Evolutionary conservation across 1,284 basidiomycete genomes (phyloP), one percentile per base, ranked within the genome.

Genomic region (Tilletia walkeri): DNA sequence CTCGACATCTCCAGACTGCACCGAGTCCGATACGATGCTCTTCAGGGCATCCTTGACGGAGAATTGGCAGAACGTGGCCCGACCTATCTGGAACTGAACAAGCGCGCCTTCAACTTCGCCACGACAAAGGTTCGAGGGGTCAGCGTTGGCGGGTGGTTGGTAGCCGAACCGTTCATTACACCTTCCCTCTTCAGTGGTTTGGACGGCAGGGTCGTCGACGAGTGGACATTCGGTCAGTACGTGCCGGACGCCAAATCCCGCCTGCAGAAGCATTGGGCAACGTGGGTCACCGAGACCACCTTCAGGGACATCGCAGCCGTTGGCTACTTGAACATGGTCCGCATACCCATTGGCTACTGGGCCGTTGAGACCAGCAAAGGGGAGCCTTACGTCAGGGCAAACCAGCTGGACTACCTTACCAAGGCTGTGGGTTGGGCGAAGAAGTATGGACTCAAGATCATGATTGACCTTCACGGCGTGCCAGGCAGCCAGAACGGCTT

Each of bases 291-390:
- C 4, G 90, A 93, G 81, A 79, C 85, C 34, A 92, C 94, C 82
- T 90, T 94, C 77, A 84, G 84, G 50, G 87, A 86, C 68, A 93
- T 93, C 69, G 88, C 89, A 66, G 88, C 87, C 67, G 91, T 91
- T 18, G 90, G 90, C 9, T 63, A 63, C 36, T 85, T 93, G 67
- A 93, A 72, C 63, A 48, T 74, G 73, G 12, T 70, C 69, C 16
- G 94, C 49, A 85, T 96, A 50, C 94, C 94, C 2, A 91, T 96
- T 73, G 92, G 92, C 30, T 93, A 90, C 84, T 96, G 94, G 94
- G 94, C 94, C 1, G 93, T 92, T 76, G 91, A 94, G 68, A 89
- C 92, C 30, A 88, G 88, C 18, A 85, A 85, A 3, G 92, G 90
- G 9, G 93, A 95, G 79, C 93, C 93, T 0, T 96, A 89, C 85